Evolutionary conservation across 2,329 filamentous ascomycete species (phyloP).

Genomic region (Aspergillus nomiae): DNA sequence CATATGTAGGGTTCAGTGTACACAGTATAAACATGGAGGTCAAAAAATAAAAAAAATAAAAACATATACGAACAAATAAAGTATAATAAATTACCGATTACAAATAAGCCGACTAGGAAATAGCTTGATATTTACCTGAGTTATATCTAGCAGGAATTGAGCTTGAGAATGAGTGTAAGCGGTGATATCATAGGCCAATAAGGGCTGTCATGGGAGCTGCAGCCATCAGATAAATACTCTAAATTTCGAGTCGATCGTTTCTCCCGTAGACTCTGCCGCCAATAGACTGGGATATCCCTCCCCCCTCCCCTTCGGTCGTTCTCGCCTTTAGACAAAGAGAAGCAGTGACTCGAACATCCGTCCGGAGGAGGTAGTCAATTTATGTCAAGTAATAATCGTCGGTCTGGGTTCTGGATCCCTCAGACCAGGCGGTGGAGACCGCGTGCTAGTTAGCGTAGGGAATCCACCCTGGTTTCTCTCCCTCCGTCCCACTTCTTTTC

Average conservation of each 20-base stretch:
- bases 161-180: background rate
- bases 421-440: background rate
- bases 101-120: background rate
- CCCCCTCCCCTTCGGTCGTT: background rate
- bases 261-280: background rate
- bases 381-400: background rate
- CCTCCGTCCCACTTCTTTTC: background rate
- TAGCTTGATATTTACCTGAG: background rate
- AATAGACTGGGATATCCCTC: background rate
- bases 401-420: conserved; percentile 1
- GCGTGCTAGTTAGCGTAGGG: background rate
- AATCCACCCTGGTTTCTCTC: background rate
- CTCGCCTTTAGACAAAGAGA: background rate
- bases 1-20: background rate
- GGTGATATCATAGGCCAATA: background rate
- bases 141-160: background rate
- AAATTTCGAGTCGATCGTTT: background rate
- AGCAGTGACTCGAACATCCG: background rate
- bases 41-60: background rate
- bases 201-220: background rate
- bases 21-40: background rate
- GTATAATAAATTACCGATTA: background rate
- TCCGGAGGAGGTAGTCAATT: background rate
- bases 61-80: background rate
- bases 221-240: conserved; percentile 10